Percentiles rank a stretch among this genome's conserved stretches.
Evolutionary conservation across 768 basidiomycete genomes (phyloP).

Genomic region (Calocybe cyanea): DNA sequence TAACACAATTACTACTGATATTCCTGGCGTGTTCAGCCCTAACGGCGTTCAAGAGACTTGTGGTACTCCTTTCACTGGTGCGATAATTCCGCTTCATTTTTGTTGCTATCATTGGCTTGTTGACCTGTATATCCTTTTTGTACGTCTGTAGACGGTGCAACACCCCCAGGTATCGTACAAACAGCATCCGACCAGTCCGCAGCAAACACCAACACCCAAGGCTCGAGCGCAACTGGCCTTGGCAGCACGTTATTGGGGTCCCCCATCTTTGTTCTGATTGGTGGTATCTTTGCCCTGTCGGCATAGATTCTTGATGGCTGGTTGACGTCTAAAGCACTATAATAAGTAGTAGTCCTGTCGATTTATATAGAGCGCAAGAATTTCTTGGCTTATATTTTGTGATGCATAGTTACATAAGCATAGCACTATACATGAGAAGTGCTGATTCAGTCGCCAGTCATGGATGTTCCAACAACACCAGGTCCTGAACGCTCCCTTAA

Average conservation of each 20-base stretch:
- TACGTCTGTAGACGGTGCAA: background rate
- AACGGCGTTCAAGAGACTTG: slow-evolving; percentile 33
- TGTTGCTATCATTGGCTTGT: background rate
- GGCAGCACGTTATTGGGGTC: background rate
- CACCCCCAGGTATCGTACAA: background rate
- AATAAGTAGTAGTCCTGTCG: too few relatives aligned
- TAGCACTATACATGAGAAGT: too few relatives aligned
- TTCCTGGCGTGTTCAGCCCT: slow-evolving; percentile 29
- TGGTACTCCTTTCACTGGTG: slow-evolving; percentile 50
- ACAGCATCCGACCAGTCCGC: background rate
- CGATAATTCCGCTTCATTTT: slow-evolving; percentile 17
- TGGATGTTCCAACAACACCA: slow-evolving; percentile 19
- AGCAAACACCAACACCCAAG: background rate
- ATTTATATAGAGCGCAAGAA: too few relatives aligned
- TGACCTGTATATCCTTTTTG: background rate
- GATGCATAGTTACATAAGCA: too few relatives aligned
- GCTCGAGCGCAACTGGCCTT: background rate
- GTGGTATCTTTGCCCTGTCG: background rate
- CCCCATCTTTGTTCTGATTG: background rate
- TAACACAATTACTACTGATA: slow-evolving; percentile 34
- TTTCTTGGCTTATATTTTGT: too few relatives aligned
- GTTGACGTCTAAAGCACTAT: too few relatives aligned
- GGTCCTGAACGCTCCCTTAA: slow-evolving; percentile 57
- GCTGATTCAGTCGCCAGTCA: slow-evolving; percentile 1
- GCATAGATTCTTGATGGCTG: background rate